phyloP scores from a whole-genome alignment of 306 rosid genomes.

The Quercus berberidifolia region DNA sequence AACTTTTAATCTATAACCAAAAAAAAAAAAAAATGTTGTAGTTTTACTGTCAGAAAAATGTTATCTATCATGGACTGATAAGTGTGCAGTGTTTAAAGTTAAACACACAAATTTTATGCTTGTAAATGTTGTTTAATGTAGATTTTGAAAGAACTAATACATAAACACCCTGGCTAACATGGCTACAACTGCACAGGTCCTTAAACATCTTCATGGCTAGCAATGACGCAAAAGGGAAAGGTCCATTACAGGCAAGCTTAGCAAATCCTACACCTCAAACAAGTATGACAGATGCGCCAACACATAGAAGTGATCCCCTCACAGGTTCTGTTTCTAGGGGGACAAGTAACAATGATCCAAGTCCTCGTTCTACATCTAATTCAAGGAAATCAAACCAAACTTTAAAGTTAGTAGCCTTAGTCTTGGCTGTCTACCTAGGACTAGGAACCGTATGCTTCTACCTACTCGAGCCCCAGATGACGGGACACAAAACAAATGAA shows the following conservation, averaged over 20 bases:
- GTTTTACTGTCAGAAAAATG: no score
- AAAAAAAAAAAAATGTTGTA: no score
- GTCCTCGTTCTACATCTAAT: conserved; percentile 19
- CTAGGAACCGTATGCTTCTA: conserved; percentile 43
- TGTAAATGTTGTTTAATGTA: background rate
- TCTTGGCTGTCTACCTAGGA: conserved; percentile 32
- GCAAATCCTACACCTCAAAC: conserved; percentile 23
- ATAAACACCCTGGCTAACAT: background rate
- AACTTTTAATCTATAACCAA: no score
- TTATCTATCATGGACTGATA: no score
- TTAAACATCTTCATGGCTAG: conserved; percentile 43
- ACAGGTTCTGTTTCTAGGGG: conserved; percentile 9
- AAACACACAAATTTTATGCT: background rate
- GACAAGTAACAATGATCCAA: background rate
- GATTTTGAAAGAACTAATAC: background rate
- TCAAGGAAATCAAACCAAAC: conserved; percentile 25
- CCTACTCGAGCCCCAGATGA: conserved; percentile 30
- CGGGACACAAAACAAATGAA: conserved; percentile 39
- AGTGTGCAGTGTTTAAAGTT: no score
- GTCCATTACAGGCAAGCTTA: conserved; percentile 33
- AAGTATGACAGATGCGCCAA: conserved; percentile 7
- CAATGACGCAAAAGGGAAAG: conserved; percentile 26
- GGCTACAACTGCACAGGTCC: conserved; percentile 18
- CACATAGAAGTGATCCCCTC: conserved; percentile 56
- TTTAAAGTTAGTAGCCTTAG: conserved; percentile 19